Evolutionary conservation across 2,329 filamentous ascomycete genomes (phyloP), one percentile per base, ranked within the genome.

Genomic region (Lasiodiplodia sp.): DNA sequence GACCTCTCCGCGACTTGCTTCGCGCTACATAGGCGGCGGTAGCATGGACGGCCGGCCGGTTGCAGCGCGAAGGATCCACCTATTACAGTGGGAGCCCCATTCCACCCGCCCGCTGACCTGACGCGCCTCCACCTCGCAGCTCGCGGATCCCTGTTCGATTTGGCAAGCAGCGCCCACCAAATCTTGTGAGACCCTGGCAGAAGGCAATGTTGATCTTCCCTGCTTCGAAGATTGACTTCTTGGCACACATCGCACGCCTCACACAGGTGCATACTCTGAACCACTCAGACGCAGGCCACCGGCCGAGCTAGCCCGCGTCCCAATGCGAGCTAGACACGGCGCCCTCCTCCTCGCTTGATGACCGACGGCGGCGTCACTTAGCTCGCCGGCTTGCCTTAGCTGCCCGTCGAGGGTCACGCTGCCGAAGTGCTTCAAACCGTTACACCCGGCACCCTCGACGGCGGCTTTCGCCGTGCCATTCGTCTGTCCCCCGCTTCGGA

Each of bases 231-330:
- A 12, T 52, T 64, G 51, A 28, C 38, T 52, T 51, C 60, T 64
- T 64, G 60, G 60, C 60, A 52, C 28, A 52, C 58, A 52, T 64
- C 60, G 60, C 44, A 4, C 60, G 60, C 60, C 60, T 64, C 60
- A 64, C 60, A 64, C 60, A 52, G 51, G 47, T 38, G 60, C 60
- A n/a, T 28, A 16, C 28, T 25, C n/a, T 18, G 18, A 25, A 44
- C 58, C 58, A 63, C 25, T 51, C 18, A 63, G 40, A 38, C 23
- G 12, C 6, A 18, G 23, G 4, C 25, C 23, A 14, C 23, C 23
- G 23, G 23, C 23, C 23, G 23, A 23, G 23, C 58, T 51, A 63
- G 58, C 25, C 38, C 18, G 58, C 40, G 16, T 21, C 37, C 58
- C 25, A 49, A 38, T 18, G 37, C 57, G 28, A 21, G 57, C 57